Percentiles rank a stretch among this genome's conserved stretches.
phyloP scores from a whole-genome alignment of 805 yeast species.

The Starmera amethionina region DNA sequence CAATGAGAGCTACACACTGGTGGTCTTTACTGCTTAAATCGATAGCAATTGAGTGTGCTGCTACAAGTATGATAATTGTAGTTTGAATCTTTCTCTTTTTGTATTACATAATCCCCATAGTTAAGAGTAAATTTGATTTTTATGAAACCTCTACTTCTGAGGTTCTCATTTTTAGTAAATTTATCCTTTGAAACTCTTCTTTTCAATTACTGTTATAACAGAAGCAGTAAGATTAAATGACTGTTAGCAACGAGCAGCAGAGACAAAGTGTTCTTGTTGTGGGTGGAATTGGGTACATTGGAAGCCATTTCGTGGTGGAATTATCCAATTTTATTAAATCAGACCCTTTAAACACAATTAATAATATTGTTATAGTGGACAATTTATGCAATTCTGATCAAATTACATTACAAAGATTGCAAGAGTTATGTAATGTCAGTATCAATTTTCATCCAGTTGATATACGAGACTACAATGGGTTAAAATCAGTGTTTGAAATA shows the following conservation, averaged over 20 bases:
- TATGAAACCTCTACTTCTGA: too few species aligned
- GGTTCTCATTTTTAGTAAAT: too few species aligned
- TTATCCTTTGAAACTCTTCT: too few species aligned
- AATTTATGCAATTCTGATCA: conserved; percentile 56
- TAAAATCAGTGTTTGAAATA: conserved; percentile 37
- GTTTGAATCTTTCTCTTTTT: too few species aligned
- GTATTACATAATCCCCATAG: too few species aligned
- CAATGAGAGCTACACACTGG: too few species aligned
- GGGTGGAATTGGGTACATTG: conserved; percentile 85
- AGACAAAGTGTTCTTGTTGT: conserved; percentile 39
- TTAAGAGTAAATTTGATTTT: too few species aligned
- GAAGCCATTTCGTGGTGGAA: conserved; percentile 69
- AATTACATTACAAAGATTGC: conserved; percentile 56
- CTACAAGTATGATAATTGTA: too few species aligned
- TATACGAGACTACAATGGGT: conserved; percentile 37
- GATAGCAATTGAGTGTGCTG: too few species aligned
- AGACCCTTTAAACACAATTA: too few species aligned
- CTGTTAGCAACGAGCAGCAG: neutral
- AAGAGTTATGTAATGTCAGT: conserved; percentile 34
- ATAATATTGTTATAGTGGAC: conserved; percentile 62
- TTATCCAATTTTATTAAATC: conserved; percentile 45
- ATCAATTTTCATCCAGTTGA: conserved; percentile 53
- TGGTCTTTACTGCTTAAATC: too few species aligned
- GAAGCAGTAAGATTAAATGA: neutral
- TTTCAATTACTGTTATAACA: too few species aligned